phyloP scores from a whole-genome alignment of 1,139 yeast genomes.

The Lodderomyces elongisporus region DNA sequence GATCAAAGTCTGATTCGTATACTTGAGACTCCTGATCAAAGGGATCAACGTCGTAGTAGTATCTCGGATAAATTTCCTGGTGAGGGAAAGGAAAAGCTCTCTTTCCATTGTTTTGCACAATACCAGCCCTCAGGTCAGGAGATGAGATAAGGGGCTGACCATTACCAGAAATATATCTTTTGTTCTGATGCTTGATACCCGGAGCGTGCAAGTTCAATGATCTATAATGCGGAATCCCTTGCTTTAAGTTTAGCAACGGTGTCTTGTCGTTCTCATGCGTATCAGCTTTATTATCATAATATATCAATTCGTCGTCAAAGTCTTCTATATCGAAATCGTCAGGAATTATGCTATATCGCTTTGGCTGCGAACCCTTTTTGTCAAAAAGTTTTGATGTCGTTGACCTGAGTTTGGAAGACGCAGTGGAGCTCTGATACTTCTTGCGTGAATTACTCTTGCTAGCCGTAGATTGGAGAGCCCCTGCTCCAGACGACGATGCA shows the following conservation, averaged over 20 bases:
- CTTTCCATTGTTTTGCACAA: slow-evolving; percentile 8
- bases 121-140: no score
- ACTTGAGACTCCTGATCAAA: slow-evolving; percentile 32
- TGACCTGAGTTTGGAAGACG: slow-evolving; percentile 47
- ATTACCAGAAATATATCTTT: slow-evolving; percentile 32
- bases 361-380: slow-evolving; percentile 63
- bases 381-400: slow-evolving; percentile 71
- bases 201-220: slow-evolving; percentile 37
- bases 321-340: slow-evolving; percentile 66
- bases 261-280: slow-evolving; percentile 26
- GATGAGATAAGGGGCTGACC: slow-evolving; percentile 20
- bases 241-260: slow-evolving; percentile 28
- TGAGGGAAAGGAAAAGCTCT: slow-evolving; percentile 54
- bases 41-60: slow-evolving; percentile 39
- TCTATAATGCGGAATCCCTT: slow-evolving; percentile 39
- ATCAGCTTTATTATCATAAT: slow-evolving; percentile 32
- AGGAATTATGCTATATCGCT: slow-evolving; percentile 69
- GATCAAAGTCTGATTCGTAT: slow-evolving; percentile 17
- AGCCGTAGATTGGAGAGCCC: slow-evolving; percentile 5
- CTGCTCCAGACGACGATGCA: not conserved
- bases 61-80: slow-evolving; percentile 26
- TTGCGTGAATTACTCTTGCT: slow-evolving; percentile 24
- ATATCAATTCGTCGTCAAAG: slow-evolving; percentile 52
- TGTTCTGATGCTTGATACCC: slow-evolving; percentile 25
- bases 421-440: slow-evolving; percentile 24